Conservation (phyloP, 75 land plant species). For the Picea glauca region DNA sequence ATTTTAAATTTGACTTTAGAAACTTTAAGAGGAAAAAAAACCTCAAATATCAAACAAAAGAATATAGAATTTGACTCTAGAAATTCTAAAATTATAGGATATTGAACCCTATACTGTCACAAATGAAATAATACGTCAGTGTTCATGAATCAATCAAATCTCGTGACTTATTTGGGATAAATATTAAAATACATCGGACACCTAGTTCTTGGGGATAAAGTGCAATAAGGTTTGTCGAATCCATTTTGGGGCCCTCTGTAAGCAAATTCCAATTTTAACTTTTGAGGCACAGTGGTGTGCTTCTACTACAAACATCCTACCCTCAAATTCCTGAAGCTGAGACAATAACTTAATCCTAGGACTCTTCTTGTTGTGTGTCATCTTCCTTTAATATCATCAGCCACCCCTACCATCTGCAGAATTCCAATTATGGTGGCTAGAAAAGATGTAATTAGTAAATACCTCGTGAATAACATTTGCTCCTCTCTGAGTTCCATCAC, state of each 20-base stretch:
- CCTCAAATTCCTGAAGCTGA: not conserved
- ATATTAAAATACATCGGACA: not conserved
- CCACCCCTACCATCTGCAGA: not conserved
- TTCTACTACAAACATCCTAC: not conserved
- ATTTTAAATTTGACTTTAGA: too few relatives aligned
- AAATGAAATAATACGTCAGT: slow-evolving; percentile 2
- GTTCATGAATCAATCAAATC: slow-evolving; percentile 10
- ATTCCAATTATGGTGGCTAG: not conserved
- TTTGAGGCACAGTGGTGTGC: not conserved
- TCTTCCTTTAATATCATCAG: not conserved
- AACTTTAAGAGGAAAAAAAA: not conserved
- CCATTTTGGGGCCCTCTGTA: not conserved
- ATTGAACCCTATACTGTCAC: not conserved
- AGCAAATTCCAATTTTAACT: not conserved
- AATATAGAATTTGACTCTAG: not conserved
- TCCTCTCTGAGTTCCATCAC: slow-evolving; percentile 56
- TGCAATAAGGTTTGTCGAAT: not conserved
- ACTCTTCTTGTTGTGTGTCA: not conserved
- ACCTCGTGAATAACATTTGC: slow-evolving; percentile 41
- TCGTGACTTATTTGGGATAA: not conserved
- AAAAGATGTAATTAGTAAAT: slow-evolving; percentile 5
- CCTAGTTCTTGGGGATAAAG: not conserved
- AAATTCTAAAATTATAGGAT: not conserved
- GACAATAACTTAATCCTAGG: not conserved
- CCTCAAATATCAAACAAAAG: not conserved